Evolutionary conservation across 331 rosid species (phyloP), one percentile per base, ranked within the genome.

Genomic region (Prunus yedoensis): DNA sequence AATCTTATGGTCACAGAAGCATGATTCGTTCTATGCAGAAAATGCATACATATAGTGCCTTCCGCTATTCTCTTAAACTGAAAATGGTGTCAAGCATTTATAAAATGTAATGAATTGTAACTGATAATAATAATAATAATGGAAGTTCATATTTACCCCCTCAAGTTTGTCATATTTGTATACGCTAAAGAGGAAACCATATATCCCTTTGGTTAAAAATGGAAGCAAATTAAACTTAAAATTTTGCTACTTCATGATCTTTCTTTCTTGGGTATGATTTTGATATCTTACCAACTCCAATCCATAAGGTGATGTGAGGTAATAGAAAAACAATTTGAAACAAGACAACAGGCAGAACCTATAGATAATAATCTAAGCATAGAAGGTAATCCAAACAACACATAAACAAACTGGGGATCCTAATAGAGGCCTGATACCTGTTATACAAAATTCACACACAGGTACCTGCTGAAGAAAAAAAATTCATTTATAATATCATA

Each of bases 391-490:
- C 18, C 30, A 50, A 53, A 10, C 51, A 0, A 16, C 45, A 7
- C 32, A 58, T 12, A 53, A 53, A 49, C 41, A 58, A 45, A 57
- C 65, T 28, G 45, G 30, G 46, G 43, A 47, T 28, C 61, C 25
- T 11, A 77, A 77, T 47, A 28, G 43, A 76, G 20, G 64, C 68
- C 16, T 67, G 14, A n/a, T n/a, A 76, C 56, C 68, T 54, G 17
- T 5, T 8, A 59, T 47, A 50, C 11, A 60, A 16, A 20, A 61
- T 21, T 38, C 23, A 57, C 54, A 51, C 43, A 41, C 21, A 38
- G 57, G 47, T 32, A 74, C 64, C 64, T 25, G 20, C 66, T 38
- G 30, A 28, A 51, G 5, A 18, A n/a, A 70, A n/a, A 35, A 78
- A 71, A 60, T 52, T 17, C 38, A 30, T 28, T 21, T 18, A 51